Conservation (phyloP, 2,329 filamentous ascomycete genomes). For the Chaetomium sp. region DNA sequence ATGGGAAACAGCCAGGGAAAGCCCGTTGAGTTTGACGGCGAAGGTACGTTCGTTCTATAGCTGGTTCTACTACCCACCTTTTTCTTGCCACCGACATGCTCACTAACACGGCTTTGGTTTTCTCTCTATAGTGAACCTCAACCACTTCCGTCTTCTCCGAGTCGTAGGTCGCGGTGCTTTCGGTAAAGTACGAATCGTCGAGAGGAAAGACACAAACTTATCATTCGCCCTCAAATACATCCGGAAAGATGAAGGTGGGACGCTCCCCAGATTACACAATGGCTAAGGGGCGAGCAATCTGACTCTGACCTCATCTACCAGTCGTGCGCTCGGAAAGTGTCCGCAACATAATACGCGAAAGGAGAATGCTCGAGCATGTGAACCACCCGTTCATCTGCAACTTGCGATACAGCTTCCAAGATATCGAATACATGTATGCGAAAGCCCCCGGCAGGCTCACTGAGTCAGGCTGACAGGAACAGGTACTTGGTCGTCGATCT, state of each 20-base stretch:
- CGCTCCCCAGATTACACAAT: neutral
- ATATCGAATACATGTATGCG: constrained; percentile 94
- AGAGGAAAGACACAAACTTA: constrained; percentile 90
- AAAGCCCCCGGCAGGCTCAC: constrained; percentile 21
- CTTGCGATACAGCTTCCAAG: constrained; percentile 97
- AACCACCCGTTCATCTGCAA: constrained; percentile 99
- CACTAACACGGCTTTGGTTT: constrained; percentile 2
- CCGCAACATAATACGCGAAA: constrained; percentile 95
- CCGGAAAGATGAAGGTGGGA: constrained; percentile 92
- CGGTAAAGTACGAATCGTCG: constrained; percentile 97
- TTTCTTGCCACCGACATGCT: neutral
- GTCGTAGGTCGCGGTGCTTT: constrained; percentile 98
- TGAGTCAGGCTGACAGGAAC: constrained; percentile 50
- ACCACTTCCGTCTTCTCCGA: constrained; percentile 91
- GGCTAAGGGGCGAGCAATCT: neutral
- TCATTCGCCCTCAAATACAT: constrained; percentile 99
- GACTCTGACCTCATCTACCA: constrained; percentile 42
- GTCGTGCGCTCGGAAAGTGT: constrained; percentile 97
- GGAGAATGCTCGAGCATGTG: constrained; percentile 96
- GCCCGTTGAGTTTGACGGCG: constrained; percentile 86
- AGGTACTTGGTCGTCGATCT: constrained; percentile 97
- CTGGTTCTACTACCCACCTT: neutral
- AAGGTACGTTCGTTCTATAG: constrained; percentile 64
- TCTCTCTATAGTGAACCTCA: constrained; percentile 78
- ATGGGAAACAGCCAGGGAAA: constrained; percentile 98